Evolutionary conservation across 371 early-diverging fungal species (phyloP).

Genomic region (Apophysomyces trapeziformis): DNA sequence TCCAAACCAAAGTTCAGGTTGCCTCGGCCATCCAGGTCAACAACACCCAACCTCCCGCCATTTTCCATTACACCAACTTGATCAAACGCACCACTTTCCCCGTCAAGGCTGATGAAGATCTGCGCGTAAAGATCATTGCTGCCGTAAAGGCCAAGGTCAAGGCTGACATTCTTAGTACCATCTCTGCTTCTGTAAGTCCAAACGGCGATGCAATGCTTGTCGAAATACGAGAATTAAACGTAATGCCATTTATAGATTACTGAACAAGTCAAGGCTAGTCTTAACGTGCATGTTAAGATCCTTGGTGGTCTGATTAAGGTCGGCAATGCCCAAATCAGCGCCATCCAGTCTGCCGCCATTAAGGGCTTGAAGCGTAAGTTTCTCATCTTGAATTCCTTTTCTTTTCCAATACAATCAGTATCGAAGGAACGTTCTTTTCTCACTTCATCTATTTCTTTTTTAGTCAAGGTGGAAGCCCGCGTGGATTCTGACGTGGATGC

Average conservation of each 20-base stretch:
- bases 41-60: neutral
- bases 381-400: neutral
- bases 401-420: neutral
- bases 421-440: neutral
- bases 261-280: slow-evolving; percentile 13
- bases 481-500: slow-evolving; percentile 9
- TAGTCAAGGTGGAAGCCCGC: slow-evolving; percentile 6
- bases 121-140: slow-evolving; percentile 12
- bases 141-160: slow-evolving; percentile 17
- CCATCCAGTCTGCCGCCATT: neutral
- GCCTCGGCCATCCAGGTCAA: neutral
- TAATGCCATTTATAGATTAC: neutral
- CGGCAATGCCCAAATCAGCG: slow-evolving; percentile 10
- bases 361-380: slow-evolving; percentile 11
- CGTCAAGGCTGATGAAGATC: slow-evolving; percentile 12
- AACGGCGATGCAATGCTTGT: too few species aligned
- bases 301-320: slow-evolving; percentile 16
- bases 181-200: slow-evolving; percentile 11
- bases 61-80: neutral
- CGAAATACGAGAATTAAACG: neutral
- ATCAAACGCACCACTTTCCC: slow-evolving; percentile 20
- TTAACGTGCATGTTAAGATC: slow-evolving; percentile 3
- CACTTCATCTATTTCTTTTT: neutral
- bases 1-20: neutral
- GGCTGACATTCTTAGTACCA: slow-evolving; percentile 13